Base-by-base conservation (phyloP, 2,329 filamentous ascomycete species). In the Xylaria hypoxylon region DNA sequence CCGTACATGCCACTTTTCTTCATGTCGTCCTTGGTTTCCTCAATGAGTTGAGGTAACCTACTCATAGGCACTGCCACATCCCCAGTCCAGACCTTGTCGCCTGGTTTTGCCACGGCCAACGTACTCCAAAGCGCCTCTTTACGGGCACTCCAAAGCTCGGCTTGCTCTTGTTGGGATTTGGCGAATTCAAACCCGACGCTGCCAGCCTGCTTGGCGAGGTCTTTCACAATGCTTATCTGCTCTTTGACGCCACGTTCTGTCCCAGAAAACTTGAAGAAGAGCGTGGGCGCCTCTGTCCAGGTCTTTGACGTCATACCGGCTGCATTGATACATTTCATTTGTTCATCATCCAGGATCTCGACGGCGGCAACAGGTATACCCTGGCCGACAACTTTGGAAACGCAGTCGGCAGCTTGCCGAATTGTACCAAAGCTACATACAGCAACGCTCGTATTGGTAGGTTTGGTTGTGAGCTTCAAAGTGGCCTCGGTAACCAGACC, bases 101-200 rank as follows among this genome's bases (percentile, higher is more conserved):
- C 87, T 50, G 76, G 86, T 80, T 79, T 87, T 81, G 79, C 87
- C 74, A 90, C 83, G 0, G 91, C 87, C 83, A 93, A 90, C 63
- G 91, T 90, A 74, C 88, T 91, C 92, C 92, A 96, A 42, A 96
- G 83, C 1, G 92, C 92, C 79, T 94, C 91, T 80, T 96, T 96
- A 50, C 93, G 82, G 24, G 93, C 93, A 73, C 89, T 90, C 93
- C 93, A 96, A 33, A 96, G 84, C 79, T 94, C 92, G 6, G 85
- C 83, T 77, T 90, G 89, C 81, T 97, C 93, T 31, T 89, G 83
- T 65, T 86, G 81, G 74, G 79, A 89, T 74, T 82, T 86, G 3
- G 93, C 93, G 77, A 96, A 96, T 75, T 94, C 91, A 75, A 96
- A 95, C 7, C 86, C 86, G 75, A 88, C 86, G 75, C 87, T 87